These are phyloP conservation scores for Fraxinus xanthoxyloides DNA, from an alignment of 305 asterid species.

Conservation along the genomic window DNA sequence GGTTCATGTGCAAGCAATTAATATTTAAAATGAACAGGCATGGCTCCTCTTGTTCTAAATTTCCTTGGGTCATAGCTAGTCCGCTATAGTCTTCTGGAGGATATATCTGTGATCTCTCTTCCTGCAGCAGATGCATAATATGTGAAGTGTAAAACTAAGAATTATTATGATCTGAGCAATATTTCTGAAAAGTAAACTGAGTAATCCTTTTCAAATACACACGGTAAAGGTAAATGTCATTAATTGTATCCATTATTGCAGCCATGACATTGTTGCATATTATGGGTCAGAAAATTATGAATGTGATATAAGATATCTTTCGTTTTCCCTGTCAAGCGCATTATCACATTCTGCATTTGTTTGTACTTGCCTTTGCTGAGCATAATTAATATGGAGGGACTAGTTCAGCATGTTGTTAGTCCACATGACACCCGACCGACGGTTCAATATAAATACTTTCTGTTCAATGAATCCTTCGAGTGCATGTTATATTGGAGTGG, in stretches of 20 bases:
- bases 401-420: not conserved
- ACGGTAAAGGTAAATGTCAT: not conserved
- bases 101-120: not conserved
- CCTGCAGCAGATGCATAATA: not conserved
- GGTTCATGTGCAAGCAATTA: not conserved
- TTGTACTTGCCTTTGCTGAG: not conserved
- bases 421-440: not conserved
- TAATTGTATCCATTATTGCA: not conserved
- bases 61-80: not conserved
- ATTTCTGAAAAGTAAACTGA: not conserved
- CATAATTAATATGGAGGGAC: not conserved
- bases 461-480: not conserved
- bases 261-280: not conserved
- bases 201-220: not conserved
- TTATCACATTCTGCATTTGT: not conserved
- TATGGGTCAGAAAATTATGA: not conserved
- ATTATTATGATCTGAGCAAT: not conserved
- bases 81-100: not conserved
- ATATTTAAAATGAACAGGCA: not conserved
- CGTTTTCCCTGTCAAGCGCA: not conserved
- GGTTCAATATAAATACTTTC: not conserved
- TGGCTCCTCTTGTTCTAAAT: constrained; percentile 11
- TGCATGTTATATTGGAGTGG: not conserved
- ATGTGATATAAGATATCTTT: not conserved
- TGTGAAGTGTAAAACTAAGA: not conserved